These are phyloP conservation scores for Phytomonas sp. DNA, from an alignment of 208 protist genomes.

Conservation along the genomic window DNA sequence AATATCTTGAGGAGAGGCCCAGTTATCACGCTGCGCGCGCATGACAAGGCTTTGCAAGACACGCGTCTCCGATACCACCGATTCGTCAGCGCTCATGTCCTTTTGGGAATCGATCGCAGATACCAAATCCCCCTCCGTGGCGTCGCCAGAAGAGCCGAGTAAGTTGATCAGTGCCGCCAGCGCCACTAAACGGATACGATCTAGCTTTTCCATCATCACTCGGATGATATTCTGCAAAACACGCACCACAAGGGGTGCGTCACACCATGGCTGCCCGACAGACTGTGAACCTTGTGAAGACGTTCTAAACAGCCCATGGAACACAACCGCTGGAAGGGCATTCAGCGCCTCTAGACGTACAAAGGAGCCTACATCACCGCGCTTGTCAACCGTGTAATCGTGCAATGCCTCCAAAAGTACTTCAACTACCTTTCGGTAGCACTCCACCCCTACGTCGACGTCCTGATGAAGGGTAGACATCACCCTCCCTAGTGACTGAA, in stretches of 20 bases:
- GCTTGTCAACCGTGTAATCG: slow-evolving; percentile 93
- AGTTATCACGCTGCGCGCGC: neutral
- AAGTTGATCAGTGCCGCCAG: slow-evolving; percentile 30
- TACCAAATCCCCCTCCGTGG: neutral
- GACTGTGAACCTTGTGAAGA: neutral
- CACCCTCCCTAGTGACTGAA: slow-evolving; percentile 44
- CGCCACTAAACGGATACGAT: slow-evolving; percentile 72
- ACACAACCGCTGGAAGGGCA: slow-evolving; percentile 41
- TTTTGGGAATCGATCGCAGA: neutral
- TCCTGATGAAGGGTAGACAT: slow-evolving; percentile 19
- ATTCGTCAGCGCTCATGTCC: neutral
- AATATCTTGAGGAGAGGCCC: slow-evolving; percentile 20
- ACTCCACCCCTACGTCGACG: slow-evolving; percentile 14
- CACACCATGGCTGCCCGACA: slow-evolving; percentile 9
- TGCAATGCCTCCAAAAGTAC: slow-evolving; percentile 56
- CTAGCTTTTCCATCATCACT: slow-evolving; percentile 88
- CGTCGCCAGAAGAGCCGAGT: slow-evolving; percentile 9
- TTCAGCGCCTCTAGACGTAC: slow-evolving; percentile 89
- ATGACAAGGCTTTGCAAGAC: neutral
- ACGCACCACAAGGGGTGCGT: slow-evolving; percentile 12
- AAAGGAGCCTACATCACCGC: slow-evolving; percentile 97
- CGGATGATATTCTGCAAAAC: slow-evolving; percentile 65
- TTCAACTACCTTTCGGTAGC: slow-evolving; percentile 31
- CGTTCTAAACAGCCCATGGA: slow-evolving; percentile 18
- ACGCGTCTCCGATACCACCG: neutral